Evolutionary conservation across 2,329 filamentous ascomycete genomes (phyloP).

Genomic region (Paecilomyces variotii): DNA sequence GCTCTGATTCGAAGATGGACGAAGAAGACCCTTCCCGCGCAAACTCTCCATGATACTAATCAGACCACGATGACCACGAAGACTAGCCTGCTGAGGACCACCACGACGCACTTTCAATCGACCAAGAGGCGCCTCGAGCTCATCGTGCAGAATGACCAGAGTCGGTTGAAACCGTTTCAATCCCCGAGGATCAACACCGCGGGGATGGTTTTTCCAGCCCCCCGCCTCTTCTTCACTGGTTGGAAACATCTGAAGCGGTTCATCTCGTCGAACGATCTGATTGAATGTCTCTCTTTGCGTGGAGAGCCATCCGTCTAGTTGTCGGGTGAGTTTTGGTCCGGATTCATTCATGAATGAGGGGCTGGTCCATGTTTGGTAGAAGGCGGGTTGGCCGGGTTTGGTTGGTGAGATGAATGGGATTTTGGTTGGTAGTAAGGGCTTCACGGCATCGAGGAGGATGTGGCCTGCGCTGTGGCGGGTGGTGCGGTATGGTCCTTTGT

Average conservation of each 20-base stretch:
- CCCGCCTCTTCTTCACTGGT: not conserved
- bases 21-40: slow-evolving; percentile 32
- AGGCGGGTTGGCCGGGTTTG: slow-evolving; percentile 20
- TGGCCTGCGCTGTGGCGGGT: slow-evolving; percentile 88
- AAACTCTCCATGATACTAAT: slow-evolving; percentile 56
- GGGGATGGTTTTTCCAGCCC: not conserved
- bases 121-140: slow-evolving; percentile 67
- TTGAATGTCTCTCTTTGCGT: slow-evolving; percentile 6
- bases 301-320: slow-evolving; percentile 47
- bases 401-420: slow-evolving; percentile 36
- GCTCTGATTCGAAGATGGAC: slow-evolving; percentile 40
- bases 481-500: slow-evolving; percentile 59
- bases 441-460: slow-evolving; percentile 58
- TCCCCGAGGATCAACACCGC: slow-evolving; percentile 12
- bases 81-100: slow-evolving; percentile 44
- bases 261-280: not conserved
- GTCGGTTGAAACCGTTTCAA: slow-evolving; percentile 22
- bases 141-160: slow-evolving; percentile 80
- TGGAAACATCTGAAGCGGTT: not conserved
- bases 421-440: slow-evolving; percentile 38
- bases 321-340: slow-evolving; percentile 60
- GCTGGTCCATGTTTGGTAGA: slow-evolving; percentile 53
- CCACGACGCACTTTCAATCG: slow-evolving; percentile 58
- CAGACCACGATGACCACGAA: slow-evolving; percentile 67
- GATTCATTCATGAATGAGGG: slow-evolving; percentile 77